Conservation (phyloP, 257 asterid genomes). For the Capsicum baccatum region DNA sequence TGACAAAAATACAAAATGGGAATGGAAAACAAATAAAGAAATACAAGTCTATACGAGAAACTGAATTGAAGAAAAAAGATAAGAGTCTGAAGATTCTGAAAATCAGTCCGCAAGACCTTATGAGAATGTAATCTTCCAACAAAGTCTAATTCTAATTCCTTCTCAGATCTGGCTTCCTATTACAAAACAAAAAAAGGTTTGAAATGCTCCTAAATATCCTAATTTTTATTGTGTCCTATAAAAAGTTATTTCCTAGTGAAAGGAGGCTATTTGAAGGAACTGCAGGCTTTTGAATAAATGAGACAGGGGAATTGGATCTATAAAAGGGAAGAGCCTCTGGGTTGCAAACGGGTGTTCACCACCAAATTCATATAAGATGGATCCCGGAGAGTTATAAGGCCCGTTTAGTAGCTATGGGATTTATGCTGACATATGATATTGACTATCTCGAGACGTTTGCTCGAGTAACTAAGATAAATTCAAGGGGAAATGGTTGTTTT, state of each 20-base stretch:
- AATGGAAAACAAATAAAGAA: background rate
- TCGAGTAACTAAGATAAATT: background rate
- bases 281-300: background rate
- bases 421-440: background rate
- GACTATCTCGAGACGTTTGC: background rate
- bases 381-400: background rate
- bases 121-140: too few species aligned
- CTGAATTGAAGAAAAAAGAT: background rate
- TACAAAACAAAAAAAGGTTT: background rate
- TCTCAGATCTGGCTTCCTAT: background rate
- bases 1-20: background rate
- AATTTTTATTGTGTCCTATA: background rate
- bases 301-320: too few species aligned
- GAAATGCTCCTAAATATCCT: background rate
- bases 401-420: background rate
- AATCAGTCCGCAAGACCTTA: too few species aligned
- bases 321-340: background rate
- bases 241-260: background rate
- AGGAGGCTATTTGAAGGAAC: background rate
- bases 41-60: background rate
- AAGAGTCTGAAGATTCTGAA: background rate
- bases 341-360: background rate
- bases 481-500: too few species aligned
- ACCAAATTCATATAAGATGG: background rate
- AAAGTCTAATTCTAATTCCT: too few species aligned